Percentiles rank a stretch among this genome's conserved stretches.
Evolutionary conservation across 2,329 filamentous ascomycete species (phyloP).

Genomic region (Monosporascus sp.): DNA sequence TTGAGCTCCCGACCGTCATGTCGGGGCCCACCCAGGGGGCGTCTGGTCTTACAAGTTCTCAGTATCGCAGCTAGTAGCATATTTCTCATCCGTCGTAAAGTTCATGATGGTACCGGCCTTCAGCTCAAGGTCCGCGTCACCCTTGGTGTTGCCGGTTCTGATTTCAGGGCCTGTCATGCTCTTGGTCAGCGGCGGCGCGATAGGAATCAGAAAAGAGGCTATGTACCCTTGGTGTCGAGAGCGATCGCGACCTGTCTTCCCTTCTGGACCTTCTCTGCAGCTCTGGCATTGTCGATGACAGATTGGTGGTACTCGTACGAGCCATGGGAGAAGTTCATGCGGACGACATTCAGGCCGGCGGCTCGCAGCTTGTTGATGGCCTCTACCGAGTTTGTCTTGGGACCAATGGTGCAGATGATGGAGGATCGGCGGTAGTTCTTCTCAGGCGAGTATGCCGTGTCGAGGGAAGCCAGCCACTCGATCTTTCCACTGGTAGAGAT

Average conservation of each 20-base stretch:
- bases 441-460: slow-evolving; percentile 81
- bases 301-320: slow-evolving; percentile 97
- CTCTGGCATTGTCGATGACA: slow-evolving; percentile 91
- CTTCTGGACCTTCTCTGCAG: slow-evolving; percentile 69
- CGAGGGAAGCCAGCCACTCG: slow-evolving; percentile 64
- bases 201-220: neutral
- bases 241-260: slow-evolving; percentile 94
- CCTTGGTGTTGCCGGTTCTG: slow-evolving; percentile 63
- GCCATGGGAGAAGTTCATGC: slow-evolving; percentile 99
- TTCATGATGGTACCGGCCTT: slow-evolving; percentile 78
- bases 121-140: slow-evolving; percentile 86
- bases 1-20: neutral
- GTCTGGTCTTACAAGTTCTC: slow-evolving; percentile 75
- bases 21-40: neutral
- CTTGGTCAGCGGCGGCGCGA: neutral
- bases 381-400: slow-evolving; percentile 97
- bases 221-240: slow-evolving; percentile 61
- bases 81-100: slow-evolving; percentile 94
- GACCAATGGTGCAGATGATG: slow-evolving; percentile 98
- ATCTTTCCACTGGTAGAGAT: slow-evolving; percentile 70
- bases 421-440: slow-evolving; percentile 93
- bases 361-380: slow-evolving; percentile 91
- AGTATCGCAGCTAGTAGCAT: slow-evolving; percentile 76
- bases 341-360: slow-evolving; percentile 93
- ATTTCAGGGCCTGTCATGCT: slow-evolving; percentile 43